Conservation (phyloP, 805 yeast species). For the Kodamaea sagamina region DNA sequence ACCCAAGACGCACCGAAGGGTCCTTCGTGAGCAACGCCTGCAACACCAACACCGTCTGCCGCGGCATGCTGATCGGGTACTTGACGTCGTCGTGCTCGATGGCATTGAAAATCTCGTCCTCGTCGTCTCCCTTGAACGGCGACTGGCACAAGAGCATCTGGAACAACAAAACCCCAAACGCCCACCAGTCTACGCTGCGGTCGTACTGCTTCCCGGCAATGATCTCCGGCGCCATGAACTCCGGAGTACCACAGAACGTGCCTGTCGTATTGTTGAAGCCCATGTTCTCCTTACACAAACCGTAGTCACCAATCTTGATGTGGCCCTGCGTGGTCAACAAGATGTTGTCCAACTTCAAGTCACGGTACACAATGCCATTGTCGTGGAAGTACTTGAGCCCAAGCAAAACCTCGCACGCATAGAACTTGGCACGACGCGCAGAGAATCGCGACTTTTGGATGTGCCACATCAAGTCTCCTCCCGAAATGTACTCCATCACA, state of each 20-base stretch:
- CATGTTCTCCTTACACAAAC: slow-evolving; percentile 93
- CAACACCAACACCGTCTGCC: slow-evolving; percentile 91
- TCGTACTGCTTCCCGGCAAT: slow-evolving; percentile 90
- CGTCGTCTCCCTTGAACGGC: slow-evolving; percentile 96
- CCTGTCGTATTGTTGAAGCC: slow-evolving; percentile 82
- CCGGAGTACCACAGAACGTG: slow-evolving; percentile 99
- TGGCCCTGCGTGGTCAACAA: slow-evolving; percentile 88
- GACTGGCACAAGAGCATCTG: slow-evolving; percentile 97
- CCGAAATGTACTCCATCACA: slow-evolving; percentile 97
- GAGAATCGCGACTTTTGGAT: slow-evolving; percentile 91
- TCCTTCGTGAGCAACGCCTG: slow-evolving; percentile 91
- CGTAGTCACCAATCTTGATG: slow-evolving; percentile 95
- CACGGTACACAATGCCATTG: slow-evolving; percentile 94
- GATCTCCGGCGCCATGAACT: slow-evolving; percentile 98
- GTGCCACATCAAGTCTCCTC: slow-evolving; percentile 99
- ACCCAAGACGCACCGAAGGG: slow-evolving; percentile 80
- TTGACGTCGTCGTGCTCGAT: slow-evolving; percentile 94
- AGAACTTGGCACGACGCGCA: slow-evolving; percentile 90
- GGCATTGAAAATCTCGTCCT: slow-evolving; percentile 95
- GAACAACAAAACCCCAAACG: slow-evolving; percentile 92
- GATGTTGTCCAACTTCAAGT: slow-evolving; percentile 92
- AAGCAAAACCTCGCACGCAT: slow-evolving; percentile 92
- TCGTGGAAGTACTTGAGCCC: slow-evolving; percentile 94
- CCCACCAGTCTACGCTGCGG: slow-evolving; percentile 99
- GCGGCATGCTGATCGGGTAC: slow-evolving; percentile 96